Percentiles rank a stretch among this genome's conserved stretches.
phyloP scores from a whole-genome alignment of 108 stramenopile genomes.

The Nitzschia sp. region DNA sequence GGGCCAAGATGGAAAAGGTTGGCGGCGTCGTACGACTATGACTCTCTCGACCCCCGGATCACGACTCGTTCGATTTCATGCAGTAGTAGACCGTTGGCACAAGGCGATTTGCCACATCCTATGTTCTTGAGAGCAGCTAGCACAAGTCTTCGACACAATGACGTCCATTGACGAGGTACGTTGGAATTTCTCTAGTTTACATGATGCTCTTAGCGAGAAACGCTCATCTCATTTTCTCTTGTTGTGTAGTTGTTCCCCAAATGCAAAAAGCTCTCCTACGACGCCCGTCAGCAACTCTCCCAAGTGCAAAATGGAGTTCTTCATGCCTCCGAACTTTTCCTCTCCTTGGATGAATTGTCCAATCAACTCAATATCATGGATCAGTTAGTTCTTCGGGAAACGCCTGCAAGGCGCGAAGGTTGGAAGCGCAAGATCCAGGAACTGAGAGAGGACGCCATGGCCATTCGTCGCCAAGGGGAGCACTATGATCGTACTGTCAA shows the following conservation, averaged over 20 bases:
- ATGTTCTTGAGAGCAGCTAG: too few relatives aligned
- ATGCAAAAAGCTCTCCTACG: slow-evolving; percentile 81
- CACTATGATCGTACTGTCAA: slow-evolving; percentile 71
- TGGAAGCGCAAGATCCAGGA: slow-evolving; percentile 85
- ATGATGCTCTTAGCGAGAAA: too few relatives aligned
- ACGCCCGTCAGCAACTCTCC: slow-evolving; percentile 78
- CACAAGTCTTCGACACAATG: too few relatives aligned
- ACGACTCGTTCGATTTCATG: too few relatives aligned
- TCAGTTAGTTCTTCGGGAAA: slow-evolving; percentile 65
- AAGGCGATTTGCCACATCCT: too few relatives aligned
- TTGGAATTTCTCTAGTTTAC: too few relatives aligned
- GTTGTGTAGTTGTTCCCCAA: slow-evolving; percentile 72
- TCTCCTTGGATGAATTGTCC: slow-evolving; percentile 73
- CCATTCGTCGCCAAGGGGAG: slow-evolving; percentile 64
- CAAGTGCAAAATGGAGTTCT: slow-evolving; percentile 78
- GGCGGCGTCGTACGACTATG: too few relatives aligned
- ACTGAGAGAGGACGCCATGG: slow-evolving; percentile 63
- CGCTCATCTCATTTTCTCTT: not conserved
- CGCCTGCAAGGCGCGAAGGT: slow-evolving; percentile 75
- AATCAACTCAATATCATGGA: slow-evolving; percentile 76
- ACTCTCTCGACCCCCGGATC: too few relatives aligned
- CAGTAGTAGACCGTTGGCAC: too few relatives aligned
- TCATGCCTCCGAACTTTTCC: slow-evolving; percentile 67
- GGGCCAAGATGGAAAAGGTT: too few relatives aligned
- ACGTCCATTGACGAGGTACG: too few relatives aligned